Evolutionary conservation across 805 yeast genomes (phyloP).

Genomic region (Monosporozyma yasuniensis): DNA sequence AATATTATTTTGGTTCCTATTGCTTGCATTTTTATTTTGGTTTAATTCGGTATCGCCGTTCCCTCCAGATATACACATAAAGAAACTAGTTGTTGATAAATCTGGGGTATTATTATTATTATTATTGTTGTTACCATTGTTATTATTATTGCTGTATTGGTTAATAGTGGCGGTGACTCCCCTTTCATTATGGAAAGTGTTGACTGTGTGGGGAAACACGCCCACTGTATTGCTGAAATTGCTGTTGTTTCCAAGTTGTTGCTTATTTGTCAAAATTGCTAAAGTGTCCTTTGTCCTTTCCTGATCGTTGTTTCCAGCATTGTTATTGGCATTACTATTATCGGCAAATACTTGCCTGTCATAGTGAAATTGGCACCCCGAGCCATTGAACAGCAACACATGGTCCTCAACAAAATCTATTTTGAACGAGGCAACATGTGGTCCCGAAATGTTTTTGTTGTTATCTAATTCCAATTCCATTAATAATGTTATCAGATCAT

Average conservation of each 20-base stretch:
- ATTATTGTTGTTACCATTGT: background rate
- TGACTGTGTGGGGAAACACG: background rate
- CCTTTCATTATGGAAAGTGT: background rate
- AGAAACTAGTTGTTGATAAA: background rate
- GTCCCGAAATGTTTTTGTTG: background rate
- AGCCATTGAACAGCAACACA: conserved; percentile 10
- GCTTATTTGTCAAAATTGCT: background rate
- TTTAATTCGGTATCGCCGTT: background rate
- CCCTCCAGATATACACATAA: background rate
- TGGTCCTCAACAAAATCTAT: conserved; percentile 23
- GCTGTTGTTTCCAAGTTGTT: too few species aligned
- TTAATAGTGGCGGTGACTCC: too few species aligned
- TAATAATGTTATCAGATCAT: conserved; percentile 20
- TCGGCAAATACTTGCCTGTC: background rate
- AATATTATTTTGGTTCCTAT: background rate
- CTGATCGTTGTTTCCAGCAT: background rate
- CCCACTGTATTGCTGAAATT: background rate
- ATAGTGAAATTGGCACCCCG: background rate
- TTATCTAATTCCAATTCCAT: conserved; percentile 15
- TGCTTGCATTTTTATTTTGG: background rate
- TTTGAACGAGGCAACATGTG: conserved; percentile 14
- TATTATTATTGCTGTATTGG: too few species aligned
- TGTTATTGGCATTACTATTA: background rate
- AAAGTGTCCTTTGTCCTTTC: background rate
- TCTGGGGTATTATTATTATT: background rate